A percentile compares a stretch with the other conserved stretches of the same genome.
Evolutionary conservation across 2,329 filamentous ascomycete species (phyloP).

Genomic region (Xylaria sp.): DNA sequence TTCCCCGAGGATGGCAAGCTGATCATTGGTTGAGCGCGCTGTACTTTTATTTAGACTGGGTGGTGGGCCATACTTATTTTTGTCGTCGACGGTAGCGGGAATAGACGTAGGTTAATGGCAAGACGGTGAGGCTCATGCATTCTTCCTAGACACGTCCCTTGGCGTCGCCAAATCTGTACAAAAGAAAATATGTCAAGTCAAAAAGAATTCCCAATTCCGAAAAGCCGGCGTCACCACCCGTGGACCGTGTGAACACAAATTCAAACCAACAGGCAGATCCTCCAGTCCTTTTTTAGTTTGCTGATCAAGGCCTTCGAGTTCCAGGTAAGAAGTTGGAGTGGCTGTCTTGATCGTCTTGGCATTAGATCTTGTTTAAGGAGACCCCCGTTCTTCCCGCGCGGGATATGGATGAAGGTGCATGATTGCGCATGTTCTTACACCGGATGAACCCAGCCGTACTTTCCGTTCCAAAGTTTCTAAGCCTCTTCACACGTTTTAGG

Average conservation of each 20-base stretch:
- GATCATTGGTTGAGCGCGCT: constrained; percentile 77
- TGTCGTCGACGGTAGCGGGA: constrained; percentile 22
- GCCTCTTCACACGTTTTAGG: background rate
- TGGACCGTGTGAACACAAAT: constrained; percentile 10
- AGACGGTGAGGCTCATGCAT: constrained; percentile 34
- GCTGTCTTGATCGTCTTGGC: background rate
- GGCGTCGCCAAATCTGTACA: constrained; percentile 37
- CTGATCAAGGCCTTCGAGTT: background rate
- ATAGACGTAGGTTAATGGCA: constrained; percentile 37
- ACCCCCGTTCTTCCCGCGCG: background rate
- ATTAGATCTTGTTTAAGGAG: background rate
- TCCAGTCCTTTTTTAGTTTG: background rate
- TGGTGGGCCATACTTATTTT: constrained; percentile 20
- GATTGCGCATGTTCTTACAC: background rate
- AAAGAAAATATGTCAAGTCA: constrained; percentile 35
- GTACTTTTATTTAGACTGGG: constrained; percentile 38
- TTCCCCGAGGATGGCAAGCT: constrained; percentile 90
- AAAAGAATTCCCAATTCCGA: constrained; percentile 2
- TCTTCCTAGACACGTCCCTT: constrained; percentile 35
- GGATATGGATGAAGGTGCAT: background rate
- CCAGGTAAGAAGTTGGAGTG: background rate
- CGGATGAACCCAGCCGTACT: background rate
- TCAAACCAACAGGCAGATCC: background rate
- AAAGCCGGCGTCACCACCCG: background rate
- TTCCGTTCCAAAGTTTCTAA: background rate